Evolutionary conservation across 2,329 filamentous ascomycete species (phyloP).

Genomic region (Xylariaceae sp.): DNA sequence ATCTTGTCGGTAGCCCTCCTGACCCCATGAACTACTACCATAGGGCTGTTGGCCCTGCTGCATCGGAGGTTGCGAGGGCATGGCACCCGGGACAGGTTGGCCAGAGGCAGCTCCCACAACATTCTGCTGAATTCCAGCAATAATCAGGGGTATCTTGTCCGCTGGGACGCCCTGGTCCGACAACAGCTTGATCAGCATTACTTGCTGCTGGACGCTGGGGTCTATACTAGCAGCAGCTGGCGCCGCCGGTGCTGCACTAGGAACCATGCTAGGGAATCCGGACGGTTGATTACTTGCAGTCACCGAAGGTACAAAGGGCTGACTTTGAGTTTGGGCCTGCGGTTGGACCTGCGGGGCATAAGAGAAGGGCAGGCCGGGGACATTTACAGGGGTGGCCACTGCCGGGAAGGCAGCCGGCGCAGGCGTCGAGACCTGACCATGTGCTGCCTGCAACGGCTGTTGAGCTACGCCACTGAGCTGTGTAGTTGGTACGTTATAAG

Average conservation of each 20-base stretch:
- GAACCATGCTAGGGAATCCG: conserved; percentile 34
- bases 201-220: conserved; percentile 61
- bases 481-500: conserved; percentile 25
- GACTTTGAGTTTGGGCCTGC: conserved; percentile 35
- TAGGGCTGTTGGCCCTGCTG: conserved; percentile 41
- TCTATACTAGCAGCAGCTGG: conserved; percentile 39
- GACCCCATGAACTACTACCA: conserved; percentile 32
- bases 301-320: conserved; percentile 29
- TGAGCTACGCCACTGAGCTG: conserved; percentile 23
- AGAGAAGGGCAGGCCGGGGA: conserved; percentile 41
- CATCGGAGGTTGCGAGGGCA: conserved; percentile 33
- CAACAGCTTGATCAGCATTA: conserved; percentile 69
- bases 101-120: conserved; percentile 33
- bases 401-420: conserved; percentile 37
- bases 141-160: conserved; percentile 64
- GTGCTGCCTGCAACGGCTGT: conserved; percentile 24
- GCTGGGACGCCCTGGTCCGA: conserved; percentile 69
- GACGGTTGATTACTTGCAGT: conserved; percentile 36
- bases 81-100: conserved; percentile 17
- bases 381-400: conserved; percentile 55
- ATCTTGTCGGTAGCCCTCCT: conserved; percentile 35
- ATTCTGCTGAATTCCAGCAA: conserved; percentile 47
- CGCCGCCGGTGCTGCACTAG: conserved; percentile 34
- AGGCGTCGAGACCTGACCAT: conserved; percentile 30
- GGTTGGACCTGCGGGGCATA: conserved; percentile 40